Percentiles rank a stretch among this genome's conserved stretches.
These are phyloP conservation scores for Pleurozium schreberi DNA, from an alignment of 225 moss, liverwort and hornwort genomes.

Conservation along the genomic window DNA sequence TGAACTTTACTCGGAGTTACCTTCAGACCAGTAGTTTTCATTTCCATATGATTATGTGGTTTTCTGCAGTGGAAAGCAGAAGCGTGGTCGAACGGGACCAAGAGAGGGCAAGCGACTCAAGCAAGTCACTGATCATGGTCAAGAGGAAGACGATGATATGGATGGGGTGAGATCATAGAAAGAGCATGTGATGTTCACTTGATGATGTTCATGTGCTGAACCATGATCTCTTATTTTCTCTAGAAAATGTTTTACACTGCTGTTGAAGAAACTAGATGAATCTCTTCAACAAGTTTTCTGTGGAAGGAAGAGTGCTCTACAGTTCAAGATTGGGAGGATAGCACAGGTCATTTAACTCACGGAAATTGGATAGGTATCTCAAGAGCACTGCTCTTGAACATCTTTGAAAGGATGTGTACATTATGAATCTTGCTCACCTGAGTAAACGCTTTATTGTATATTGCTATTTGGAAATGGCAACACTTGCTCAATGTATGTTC, in stretches of 20 bases:
- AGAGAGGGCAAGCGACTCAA: conserved; percentile 93
- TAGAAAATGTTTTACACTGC: neutral
- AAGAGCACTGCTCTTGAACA: neutral
- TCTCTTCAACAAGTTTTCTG: neutral
- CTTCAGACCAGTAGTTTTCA: neutral
- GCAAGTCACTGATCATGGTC: conserved; percentile 84
- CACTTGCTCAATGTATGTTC: neutral
- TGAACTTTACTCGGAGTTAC: too few species aligned
- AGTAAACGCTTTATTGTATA: conserved; percentile 16
- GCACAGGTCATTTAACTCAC: neutral
- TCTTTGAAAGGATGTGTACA: conserved; percentile 4
- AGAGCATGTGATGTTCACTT: neutral
- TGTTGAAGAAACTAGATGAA: neutral
- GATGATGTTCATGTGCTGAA: too few species aligned
- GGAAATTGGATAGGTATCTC: neutral
- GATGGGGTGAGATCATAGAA: conserved; percentile 45
- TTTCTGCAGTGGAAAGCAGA: conserved; percentile 76
- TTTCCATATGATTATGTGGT: neutral
- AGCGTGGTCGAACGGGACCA: conserved; percentile 85
- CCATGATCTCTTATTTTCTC: neutral
- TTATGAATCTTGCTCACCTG: neutral
- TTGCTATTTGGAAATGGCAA: neutral
- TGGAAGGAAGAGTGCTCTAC: neutral
- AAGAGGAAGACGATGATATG: conserved; percentile 81
- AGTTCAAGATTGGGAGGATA: neutral